A percentile compares a stretch with the other conserved stretches of the same genome.
phyloP scores from a whole-genome alignment of 2,329 filamentous ascomycete genomes.

The Microascus cirrosus region DNA sequence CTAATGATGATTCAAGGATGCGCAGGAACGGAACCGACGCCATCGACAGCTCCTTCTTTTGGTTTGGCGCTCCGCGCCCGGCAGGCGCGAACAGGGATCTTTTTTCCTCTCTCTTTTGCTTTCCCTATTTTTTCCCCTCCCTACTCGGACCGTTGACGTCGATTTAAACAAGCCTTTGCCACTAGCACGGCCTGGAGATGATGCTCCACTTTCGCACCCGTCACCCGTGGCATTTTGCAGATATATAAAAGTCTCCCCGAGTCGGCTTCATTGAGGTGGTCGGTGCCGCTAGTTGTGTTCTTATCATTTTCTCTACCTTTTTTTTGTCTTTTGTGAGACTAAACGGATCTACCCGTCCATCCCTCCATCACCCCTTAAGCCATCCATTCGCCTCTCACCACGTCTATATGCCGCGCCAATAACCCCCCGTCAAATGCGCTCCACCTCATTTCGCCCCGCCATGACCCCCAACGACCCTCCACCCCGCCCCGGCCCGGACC shows the following conservation, averaged over 20 bases:
- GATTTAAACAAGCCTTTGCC: not conserved
- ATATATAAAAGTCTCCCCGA: not conserved
- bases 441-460: not conserved
- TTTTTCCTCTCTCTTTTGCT: not conserved
- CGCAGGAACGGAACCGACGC: not conserved
- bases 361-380: not conserved
- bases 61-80: not conserved
- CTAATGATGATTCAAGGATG: not conserved
- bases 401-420: not conserved
- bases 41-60: too few species aligned
- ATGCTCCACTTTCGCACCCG: not conserved
- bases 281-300: not conserved
- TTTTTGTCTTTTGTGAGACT: not conserved
- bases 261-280: not conserved
- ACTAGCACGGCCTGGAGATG: not conserved
- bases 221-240: not conserved
- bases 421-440: not conserved
- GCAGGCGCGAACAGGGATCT: not conserved
- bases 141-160: not conserved
- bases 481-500: not conserved
- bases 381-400: not conserved
- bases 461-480: not conserved
- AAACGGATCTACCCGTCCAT: not conserved
- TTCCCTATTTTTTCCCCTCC: not conserved
- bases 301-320: not conserved